These are phyloP conservation scores for Plasmodium gonderi DNA, from an alignment of 169 alveolate genomes.

Conservation along the genomic window DNA sequence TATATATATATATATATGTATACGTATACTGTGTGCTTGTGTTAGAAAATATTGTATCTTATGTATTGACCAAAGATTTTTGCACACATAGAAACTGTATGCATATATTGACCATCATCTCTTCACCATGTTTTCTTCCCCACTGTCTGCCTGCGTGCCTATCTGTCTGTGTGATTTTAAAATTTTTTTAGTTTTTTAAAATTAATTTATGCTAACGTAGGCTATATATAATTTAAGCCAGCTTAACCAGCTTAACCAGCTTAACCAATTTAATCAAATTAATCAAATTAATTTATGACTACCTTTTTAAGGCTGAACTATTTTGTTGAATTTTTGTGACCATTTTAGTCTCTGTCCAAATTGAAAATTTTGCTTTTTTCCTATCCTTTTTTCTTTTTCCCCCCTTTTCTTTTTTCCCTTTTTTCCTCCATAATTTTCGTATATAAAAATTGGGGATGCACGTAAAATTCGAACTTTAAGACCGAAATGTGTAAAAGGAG, in stretches of 20 bases:
- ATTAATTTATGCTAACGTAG: constrained; percentile 10
- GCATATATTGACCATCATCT: neutral
- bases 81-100: neutral
- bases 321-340: too few species aligned
- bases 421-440: too few species aligned
- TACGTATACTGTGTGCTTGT: neutral
- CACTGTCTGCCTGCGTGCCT: neutral
- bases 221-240: too few species aligned
- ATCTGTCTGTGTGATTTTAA: constrained; percentile 22
- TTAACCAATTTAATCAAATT: too few species aligned
- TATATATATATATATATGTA: neutral
- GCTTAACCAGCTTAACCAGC: too few species aligned
- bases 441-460: too few species aligned
- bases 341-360: too few species aligned
- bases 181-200: constrained; percentile 43
- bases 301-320: too few species aligned
- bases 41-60: too few species aligned
- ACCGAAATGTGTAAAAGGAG: too few species aligned
- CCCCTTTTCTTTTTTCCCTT: neutral
- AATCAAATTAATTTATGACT: too few species aligned
- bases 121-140: neutral
- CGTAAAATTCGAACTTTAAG: too few species aligned
- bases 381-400: neutral
- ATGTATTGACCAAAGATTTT: neutral
- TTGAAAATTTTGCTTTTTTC: neutral